Evolutionary conservation across 2,329 filamentous ascomycete genomes (phyloP).

Genomic region (Amphichorda felina): DNA sequence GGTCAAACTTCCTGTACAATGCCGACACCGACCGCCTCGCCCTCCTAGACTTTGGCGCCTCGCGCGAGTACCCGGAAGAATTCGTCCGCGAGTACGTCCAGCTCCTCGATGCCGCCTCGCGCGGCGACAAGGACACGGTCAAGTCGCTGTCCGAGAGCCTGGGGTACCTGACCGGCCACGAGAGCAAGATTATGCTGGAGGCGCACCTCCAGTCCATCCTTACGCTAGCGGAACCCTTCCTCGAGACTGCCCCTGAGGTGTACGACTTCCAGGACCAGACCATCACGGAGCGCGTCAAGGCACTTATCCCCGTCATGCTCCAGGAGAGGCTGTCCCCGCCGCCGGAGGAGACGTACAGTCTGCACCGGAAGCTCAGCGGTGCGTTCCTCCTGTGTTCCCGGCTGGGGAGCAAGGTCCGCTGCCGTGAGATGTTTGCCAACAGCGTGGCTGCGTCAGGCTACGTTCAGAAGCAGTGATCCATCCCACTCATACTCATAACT

Average conservation of each 20-base stretch:
- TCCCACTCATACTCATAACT: neutral
- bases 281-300: conserved; percentile 85
- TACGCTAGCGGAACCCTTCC: conserved; percentile 87
- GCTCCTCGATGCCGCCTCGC: conserved; percentile 69
- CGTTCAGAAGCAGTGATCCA: conserved; percentile 4
- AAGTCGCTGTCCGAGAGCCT: conserved; percentile 60
- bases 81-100: conserved; percentile 75
- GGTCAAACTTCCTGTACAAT: conserved; percentile 98
- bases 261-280: conserved; percentile 95
- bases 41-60: conserved; percentile 91
- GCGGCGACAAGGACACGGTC: conserved; percentile 51
- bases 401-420: conserved; percentile 71
- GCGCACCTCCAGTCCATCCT: conserved; percentile 83
- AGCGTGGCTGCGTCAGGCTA: conserved; percentile 29
- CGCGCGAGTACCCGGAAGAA: conserved; percentile 66
- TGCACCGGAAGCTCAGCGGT: conserved; percentile 90
- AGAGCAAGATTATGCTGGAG: conserved; percentile 75
- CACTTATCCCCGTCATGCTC: conserved; percentile 86
- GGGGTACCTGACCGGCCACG: conserved; percentile 86
- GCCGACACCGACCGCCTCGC: conserved; percentile 60
- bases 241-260: conserved; percentile 59
- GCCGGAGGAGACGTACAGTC: conserved; percentile 91
- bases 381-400: conserved; percentile 87
- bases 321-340: conserved; percentile 79
- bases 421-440: conserved; percentile 65